Base-by-base conservation (phyloP, 2,329 filamentous ascomycete genomes). In the Exophiala dermatitidis region DNA sequence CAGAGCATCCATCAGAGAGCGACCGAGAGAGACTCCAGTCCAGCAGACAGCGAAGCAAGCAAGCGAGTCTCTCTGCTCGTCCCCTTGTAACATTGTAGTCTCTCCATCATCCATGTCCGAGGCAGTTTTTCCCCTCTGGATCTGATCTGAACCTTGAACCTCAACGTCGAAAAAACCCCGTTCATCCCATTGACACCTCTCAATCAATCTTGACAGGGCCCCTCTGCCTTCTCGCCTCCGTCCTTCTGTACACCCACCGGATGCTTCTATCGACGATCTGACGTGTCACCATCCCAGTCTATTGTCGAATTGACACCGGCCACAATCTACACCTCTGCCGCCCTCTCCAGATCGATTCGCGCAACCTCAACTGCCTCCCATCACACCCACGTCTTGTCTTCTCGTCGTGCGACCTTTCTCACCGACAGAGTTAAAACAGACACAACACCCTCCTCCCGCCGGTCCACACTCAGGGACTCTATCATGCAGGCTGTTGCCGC, bases 401-500 rank as follows among this genome's bases (percentile, higher is more conserved):
- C 31, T 12, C 41, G 40, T 32, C 41, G 52, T 55, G 48, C 43
- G 19, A 55, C 52, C n/a, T 32, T 51, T 36, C 43, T 45, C 48
- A 55, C 31, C 48, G 48, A 48, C 42, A 41, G 3, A 41, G 28
- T 26, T 45, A 10, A 10, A 32, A 31, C 42, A 31, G 7, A 6
- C 42, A 40, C 45, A 37, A 33, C 38, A 41, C 45, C 43, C 44
- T 44, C n/a, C 45, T n/a, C 31, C 19, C 37, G 36, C 26, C 38
- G 2, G 4, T 26, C 32, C 29, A 8, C 12, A 37, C 5, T 2
- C 12, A 32, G 37, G 36, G 37, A 34, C 32, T 44, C 29, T 43
- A 54, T 48, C 51, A 57, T 57, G 55, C 55, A 30, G 51, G 36
- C 30, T 31, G 41, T 48, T 47, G 51, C 48, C 48, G 40, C 48